Evolutionary conservation across 2,329 filamentous ascomycete genomes (phyloP).

Genomic region (Diaporthe sp.): DNA sequence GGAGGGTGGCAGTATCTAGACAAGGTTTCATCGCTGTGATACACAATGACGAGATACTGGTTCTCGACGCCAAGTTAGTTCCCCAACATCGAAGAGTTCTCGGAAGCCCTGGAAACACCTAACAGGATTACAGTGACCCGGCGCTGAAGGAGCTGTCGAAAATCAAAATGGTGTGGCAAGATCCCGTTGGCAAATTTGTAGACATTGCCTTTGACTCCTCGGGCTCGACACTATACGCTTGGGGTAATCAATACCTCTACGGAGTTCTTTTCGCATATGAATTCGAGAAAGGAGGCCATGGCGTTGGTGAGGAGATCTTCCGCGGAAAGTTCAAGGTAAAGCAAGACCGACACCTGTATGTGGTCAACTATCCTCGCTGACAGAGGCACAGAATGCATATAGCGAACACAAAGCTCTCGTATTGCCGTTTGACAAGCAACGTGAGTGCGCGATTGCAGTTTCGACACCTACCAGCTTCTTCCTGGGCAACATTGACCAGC

Average conservation of each 20-base stretch:
- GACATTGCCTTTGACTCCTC: constrained; percentile 14
- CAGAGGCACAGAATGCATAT: background rate
- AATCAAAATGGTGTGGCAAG: background rate
- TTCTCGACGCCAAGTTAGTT: constrained; percentile 23
- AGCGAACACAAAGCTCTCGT: constrained; percentile 6
- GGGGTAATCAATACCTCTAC: constrained; percentile 5
- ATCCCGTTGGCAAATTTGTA: constrained; percentile 19
- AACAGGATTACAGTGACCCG: background rate
- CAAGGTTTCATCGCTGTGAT: constrained; percentile 19
- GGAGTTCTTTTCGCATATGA: constrained; percentile 17
- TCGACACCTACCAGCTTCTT: constrained; percentile 14
- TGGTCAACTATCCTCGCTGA: background rate
- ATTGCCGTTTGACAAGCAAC: constrained; percentile 4
- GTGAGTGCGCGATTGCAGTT: constrained; percentile 22
- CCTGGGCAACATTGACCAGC: constrained; percentile 3
- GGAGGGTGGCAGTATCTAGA: constrained; percentile 23
- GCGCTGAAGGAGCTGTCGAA: background rate
- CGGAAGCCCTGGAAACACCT: background rate
- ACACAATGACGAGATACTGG: constrained; percentile 7
- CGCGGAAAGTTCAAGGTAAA: constrained; percentile 15
- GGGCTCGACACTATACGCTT: constrained; percentile 18
- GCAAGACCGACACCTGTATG: background rate
- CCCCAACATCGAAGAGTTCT: rapidly evolving
- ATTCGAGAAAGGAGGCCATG: background rate
- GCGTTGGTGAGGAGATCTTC: background rate